Evolutionary conservation across 176 grass and related monocot genomes (phyloP).

Genomic region (Aechmea fasciata): DNA sequence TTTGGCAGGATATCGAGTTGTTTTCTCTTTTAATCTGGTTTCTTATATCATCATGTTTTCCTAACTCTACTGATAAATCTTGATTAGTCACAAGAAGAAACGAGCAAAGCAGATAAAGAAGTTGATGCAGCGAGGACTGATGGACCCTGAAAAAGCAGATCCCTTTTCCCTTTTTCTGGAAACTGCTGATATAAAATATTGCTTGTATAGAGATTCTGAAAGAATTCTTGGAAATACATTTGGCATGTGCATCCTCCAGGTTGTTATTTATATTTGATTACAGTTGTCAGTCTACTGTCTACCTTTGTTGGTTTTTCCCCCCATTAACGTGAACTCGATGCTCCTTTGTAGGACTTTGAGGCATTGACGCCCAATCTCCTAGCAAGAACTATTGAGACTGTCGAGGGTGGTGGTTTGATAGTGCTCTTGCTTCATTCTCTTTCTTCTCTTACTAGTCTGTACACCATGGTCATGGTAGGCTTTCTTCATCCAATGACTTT

Average conservation of each 20-base stretch:
- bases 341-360: slow-evolving; percentile 58
- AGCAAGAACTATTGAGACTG: slow-evolving; percentile 83
- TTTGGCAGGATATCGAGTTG: too few relatives aligned
- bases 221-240: slow-evolving; percentile 96
- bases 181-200: slow-evolving; percentile 74
- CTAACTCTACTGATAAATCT: neutral
- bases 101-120: slow-evolving; percentile 90
- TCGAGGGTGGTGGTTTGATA: slow-evolving; percentile 85
- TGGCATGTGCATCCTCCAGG: slow-evolving; percentile 97
- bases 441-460: slow-evolving; percentile 81
- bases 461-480: slow-evolving; percentile 93
- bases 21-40: neutral
- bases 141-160: slow-evolving; percentile 89
- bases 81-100: slow-evolving; percentile 76
- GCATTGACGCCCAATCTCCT: slow-evolving; percentile 80
- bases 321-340: neutral
- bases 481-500: slow-evolving; percentile 2
- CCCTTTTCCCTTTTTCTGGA: slow-evolving; percentile 85
- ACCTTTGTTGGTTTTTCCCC: neutral
- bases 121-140: slow-evolving; percentile 72
- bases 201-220: slow-evolving; percentile 79
- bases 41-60: neutral
- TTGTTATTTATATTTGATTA: slow-evolving; percentile 7
- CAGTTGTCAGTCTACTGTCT: neutral
- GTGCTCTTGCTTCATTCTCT: slow-evolving; percentile 71